A percentile compares a stretch with the other conserved stretches of the same genome.
phyloP scores from a whole-genome alignment of 495 filamentous ascomycete genomes.

The Baudoinia panamericana region DNA sequence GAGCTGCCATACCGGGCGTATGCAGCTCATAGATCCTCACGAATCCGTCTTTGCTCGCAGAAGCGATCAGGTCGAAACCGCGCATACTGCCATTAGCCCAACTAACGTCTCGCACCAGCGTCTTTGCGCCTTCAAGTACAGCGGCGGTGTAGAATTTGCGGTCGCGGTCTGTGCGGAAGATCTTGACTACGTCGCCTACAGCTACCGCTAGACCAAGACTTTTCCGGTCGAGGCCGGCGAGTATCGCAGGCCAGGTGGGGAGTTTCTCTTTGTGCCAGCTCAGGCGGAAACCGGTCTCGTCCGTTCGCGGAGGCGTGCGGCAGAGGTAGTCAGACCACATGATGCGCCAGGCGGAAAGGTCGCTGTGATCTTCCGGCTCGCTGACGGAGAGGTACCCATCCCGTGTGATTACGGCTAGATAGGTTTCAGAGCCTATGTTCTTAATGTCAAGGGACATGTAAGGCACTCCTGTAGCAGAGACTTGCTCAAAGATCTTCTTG shows the following conservation, averaged over 20 bases:
- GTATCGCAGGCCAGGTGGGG: slow-evolving; percentile 59
- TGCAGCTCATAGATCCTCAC: slow-evolving; percentile 73
- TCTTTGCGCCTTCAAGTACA: slow-evolving; percentile 53
- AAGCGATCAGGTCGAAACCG: slow-evolving; percentile 81
- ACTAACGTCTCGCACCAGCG: slow-evolving; percentile 75
- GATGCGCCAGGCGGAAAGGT: slow-evolving; percentile 58
- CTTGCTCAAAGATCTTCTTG: slow-evolving; percentile 45
- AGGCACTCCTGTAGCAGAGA: slow-evolving; percentile 44
- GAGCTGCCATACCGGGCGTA: slow-evolving; percentile 33
- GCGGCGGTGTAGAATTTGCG: slow-evolving; percentile 67
- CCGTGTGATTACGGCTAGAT: slow-evolving; percentile 68
- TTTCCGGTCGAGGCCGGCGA: slow-evolving; percentile 62
- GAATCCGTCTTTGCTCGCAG: slow-evolving; percentile 80
- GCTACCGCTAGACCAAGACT: slow-evolving; percentile 68
- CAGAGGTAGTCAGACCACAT: slow-evolving; percentile 59
- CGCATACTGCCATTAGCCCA: slow-evolving; percentile 84
- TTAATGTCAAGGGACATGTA: slow-evolving; percentile 73
- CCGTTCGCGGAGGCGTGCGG: slow-evolving; percentile 47
- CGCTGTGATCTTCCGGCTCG: slow-evolving; percentile 79
- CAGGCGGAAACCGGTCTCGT: slow-evolving; percentile 75
- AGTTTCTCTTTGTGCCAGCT: slow-evolving; percentile 73
- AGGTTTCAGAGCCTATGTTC: slow-evolving; percentile 56
- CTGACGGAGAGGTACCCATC: slow-evolving; percentile 68
- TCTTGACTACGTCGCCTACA: slow-evolving; percentile 62
- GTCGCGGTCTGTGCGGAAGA: slow-evolving; percentile 57